Conservation (phyloP, 805 yeast species). For the Soucietia sequanensis region DNA sequence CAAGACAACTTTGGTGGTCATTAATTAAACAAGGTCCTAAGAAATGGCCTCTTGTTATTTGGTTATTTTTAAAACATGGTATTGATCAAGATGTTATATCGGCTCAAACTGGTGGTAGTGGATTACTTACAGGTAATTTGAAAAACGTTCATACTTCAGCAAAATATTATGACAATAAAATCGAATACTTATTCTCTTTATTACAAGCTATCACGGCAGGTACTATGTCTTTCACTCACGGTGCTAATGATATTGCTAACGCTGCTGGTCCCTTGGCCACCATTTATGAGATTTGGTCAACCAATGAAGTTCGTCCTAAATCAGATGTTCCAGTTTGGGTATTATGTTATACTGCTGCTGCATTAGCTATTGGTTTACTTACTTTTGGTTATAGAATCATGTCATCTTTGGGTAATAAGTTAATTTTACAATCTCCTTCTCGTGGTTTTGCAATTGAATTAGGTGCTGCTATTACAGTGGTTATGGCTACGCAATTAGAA, state of each 20-base stretch:
- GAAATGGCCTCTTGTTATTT: conserved; percentile 53
- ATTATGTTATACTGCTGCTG: conserved; percentile 63
- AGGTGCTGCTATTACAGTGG: conserved; percentile 74
- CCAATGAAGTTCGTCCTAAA: conserved; percentile 45
- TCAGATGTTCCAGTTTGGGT: conserved; percentile 72
- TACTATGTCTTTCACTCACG: conserved; percentile 81
- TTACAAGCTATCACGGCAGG: conserved; percentile 72
- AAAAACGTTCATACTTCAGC: conserved; percentile 53
- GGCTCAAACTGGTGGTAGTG: conserved; percentile 40
- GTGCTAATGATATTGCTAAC: conserved; percentile 76
- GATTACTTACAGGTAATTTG: conserved; percentile 46
- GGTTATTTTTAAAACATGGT: conserved; percentile 57
- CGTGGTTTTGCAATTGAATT: conserved; percentile 76
- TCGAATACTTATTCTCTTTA: conserved; percentile 66
- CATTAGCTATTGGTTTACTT: conserved; percentile 69
- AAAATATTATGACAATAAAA: conserved; percentile 66
- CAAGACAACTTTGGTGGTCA: conserved; percentile 40
- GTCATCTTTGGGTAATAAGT: conserved; percentile 68
- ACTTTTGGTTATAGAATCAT: conserved; percentile 70
- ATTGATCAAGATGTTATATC: conserved; percentile 61
- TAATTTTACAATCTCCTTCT: conserved; percentile 74
- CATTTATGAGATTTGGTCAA: conserved; percentile 59
- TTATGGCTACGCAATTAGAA: conserved; percentile 69
- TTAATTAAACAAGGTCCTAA: conserved; percentile 46
- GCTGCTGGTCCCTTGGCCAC: conserved; percentile 77